Conservation (phyloP, 495 filamentous ascomycete genomes). For the Lichina pygmaea region DNA sequence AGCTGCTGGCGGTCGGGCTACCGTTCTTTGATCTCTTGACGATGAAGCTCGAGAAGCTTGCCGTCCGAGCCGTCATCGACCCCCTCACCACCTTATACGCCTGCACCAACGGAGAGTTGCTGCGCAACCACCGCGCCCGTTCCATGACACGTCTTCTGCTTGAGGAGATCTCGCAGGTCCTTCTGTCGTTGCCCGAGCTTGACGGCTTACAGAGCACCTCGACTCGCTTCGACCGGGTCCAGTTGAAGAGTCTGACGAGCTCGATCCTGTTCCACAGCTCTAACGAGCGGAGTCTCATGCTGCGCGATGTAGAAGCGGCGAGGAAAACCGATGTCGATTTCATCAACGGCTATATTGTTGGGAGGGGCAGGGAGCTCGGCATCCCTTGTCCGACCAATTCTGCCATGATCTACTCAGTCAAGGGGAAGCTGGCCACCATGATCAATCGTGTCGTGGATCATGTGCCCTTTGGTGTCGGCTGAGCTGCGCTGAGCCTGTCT, state of each 20-base stretch:
- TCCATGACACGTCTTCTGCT: constrained; percentile 32
- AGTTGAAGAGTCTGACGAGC: constrained; percentile 26
- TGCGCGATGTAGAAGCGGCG: constrained; percentile 40
- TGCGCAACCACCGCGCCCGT: constrained; percentile 28
- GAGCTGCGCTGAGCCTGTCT: background rate
- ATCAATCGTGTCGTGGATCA: constrained; percentile 13
- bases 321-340: constrained; percentile 53
- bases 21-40: constrained; percentile 22
- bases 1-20: constrained; percentile 18
- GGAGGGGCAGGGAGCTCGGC: constrained; percentile 37
- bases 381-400: constrained; percentile 39
- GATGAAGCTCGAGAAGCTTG: constrained; percentile 53
- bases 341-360: constrained; percentile 64
- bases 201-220: constrained; percentile 28
- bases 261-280: constrained; percentile 30
- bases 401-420: constrained; percentile 32
- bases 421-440: constrained; percentile 20
- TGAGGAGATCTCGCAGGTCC: constrained; percentile 35
- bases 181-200: constrained; percentile 39
- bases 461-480: background rate
- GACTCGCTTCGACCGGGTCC: constrained; percentile 25
- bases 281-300: constrained; percentile 51
- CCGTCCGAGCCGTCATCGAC: constrained; percentile 55
- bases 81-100: constrained; percentile 50
- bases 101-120: constrained; percentile 45